Evolutionary conservation across 208 protist species (phyloP).

Genomic region (Entamoeba invadens): DNA sequence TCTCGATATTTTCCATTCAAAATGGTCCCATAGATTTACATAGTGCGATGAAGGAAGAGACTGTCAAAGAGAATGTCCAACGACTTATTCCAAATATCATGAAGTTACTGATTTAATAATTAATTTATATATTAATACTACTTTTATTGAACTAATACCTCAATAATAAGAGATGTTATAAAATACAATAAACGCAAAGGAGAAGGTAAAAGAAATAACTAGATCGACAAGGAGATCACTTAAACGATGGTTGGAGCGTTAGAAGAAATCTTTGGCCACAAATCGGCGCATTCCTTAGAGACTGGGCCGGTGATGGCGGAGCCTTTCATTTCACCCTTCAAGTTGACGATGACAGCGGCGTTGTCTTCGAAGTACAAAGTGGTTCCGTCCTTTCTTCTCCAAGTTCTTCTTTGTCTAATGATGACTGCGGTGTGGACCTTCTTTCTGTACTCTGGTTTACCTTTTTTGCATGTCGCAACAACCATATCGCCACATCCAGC

Average conservation of each 20-base stretch:
- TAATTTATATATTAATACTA: no score
- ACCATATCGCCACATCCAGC: slow-evolving; percentile 92
- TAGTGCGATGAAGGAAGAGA: neutral
- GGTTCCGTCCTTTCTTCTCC: slow-evolving; percentile 82
- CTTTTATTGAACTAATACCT: no score
- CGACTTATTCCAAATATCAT: neutral
- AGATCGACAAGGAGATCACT: no score
- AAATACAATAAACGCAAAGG: no score
- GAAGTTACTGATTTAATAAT: no score
- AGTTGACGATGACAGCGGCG: slow-evolving; percentile 97
- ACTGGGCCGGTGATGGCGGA: slow-evolving; percentile 95
- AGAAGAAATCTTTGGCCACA: slow-evolving; percentile 95
- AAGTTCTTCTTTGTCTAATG: slow-evolving; percentile 93
- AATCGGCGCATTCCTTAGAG: slow-evolving; percentile 95
- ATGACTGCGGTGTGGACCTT: slow-evolving; percentile 89
- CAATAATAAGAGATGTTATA: no score
- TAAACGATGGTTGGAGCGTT: slow-evolving; percentile 79
- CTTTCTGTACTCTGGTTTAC: slow-evolving; percentile 97
- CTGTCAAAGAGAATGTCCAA: neutral
- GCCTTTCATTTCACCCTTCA: slow-evolving; percentile 98
- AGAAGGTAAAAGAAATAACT: no score
- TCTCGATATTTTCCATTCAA: neutral
- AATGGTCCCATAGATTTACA: neutral
- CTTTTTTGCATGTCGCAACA: slow-evolving; percentile 97
- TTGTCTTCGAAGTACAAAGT: slow-evolving; percentile 99